Evolutionary conservation across 106 monocot species (phyloP).

Genomic region (Dendrobium officinale): DNA sequence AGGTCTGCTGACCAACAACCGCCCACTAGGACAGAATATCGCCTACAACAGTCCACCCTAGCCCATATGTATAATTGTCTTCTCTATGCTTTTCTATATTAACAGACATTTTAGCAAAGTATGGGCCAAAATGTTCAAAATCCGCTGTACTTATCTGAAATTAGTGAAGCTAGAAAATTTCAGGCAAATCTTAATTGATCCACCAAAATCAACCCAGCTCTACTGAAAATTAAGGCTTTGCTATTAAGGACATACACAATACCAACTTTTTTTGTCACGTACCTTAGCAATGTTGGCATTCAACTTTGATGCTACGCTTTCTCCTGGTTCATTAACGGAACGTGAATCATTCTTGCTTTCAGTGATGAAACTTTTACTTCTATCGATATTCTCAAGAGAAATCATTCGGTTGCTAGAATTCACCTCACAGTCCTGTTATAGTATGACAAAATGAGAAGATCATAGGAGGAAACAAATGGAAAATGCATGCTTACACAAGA

Average conservation of each 20-base stretch:
- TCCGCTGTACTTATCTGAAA: neutral
- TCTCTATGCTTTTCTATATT: no score
- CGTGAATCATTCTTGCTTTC: neutral
- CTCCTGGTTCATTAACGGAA: constrained; percentile 2
- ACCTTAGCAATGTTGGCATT: constrained; percentile 21
- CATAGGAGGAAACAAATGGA: neutral
- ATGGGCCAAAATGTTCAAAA: neutral
- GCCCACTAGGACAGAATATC: neutral
- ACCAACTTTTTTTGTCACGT: neutral
- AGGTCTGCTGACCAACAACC: neutral
- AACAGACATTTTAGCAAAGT: neutral
- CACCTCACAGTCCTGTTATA: constrained; percentile 20
- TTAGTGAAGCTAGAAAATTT: neutral
- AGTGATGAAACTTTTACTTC: neutral
- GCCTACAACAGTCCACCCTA: no score
- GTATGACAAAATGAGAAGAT: neutral
- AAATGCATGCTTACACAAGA: neutral
- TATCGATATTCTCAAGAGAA: constrained; percentile 15
- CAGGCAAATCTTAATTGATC: neutral
- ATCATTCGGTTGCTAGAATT: constrained; percentile 18
- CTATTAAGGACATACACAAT: neutral
- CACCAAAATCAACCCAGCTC: neutral
- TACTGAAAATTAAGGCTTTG: neutral
- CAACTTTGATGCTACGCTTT: constrained; percentile 7
- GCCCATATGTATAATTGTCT: no score